Evolutionary conservation across 2,329 filamentous ascomycete genomes (phyloP).

Genomic region (Lasiodiplodia citricola): DNA sequence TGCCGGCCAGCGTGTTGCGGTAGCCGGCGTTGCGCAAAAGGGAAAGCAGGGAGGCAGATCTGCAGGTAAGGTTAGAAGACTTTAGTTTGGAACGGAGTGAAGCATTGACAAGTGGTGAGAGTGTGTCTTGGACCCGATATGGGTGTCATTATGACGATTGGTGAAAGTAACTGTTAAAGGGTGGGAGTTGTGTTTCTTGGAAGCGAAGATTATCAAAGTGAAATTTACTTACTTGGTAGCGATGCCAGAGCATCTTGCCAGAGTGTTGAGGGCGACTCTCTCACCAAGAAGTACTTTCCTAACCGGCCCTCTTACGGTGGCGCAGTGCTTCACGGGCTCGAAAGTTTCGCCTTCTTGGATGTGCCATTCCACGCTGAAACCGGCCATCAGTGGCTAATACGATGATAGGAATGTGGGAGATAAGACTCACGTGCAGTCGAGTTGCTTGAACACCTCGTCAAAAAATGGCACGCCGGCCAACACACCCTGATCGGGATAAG

Average conservation of each 20-base stretch:
- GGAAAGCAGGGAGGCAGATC: constrained; percentile 53
- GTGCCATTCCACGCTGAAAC: constrained; percentile 78
- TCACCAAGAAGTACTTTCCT: constrained; percentile 88
- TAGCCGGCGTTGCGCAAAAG: constrained; percentile 70
- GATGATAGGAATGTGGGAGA: neutral
- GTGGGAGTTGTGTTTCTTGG: neutral
- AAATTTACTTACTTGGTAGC: constrained; percentile 63
- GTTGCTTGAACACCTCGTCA: constrained; percentile 87
- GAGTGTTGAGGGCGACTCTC: constrained; percentile 86
- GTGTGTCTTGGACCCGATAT: neutral
- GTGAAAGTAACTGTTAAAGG: neutral
- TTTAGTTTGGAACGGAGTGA: neutral
- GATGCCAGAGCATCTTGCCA: constrained; percentile 89
- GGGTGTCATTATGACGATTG: neutral
- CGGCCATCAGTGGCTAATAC: neutral
- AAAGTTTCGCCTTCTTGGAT: constrained; percentile 75
- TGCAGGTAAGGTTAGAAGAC: constrained; percentile 22
- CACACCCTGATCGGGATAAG: constrained; percentile 62
- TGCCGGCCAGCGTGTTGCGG: constrained; percentile 84
- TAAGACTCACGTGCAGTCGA: constrained; percentile 73
- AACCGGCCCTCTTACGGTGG: constrained; percentile 84
- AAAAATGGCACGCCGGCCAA: constrained; percentile 94
- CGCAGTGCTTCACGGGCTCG: constrained; percentile 67
- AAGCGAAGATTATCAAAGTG: neutral
- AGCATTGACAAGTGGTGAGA: neutral